A percentile compares a stretch with the other conserved stretches of the same genome.
phyloP scores from a whole-genome alignment of 78 protist species.

The Diacronema lutheri region DNA sequence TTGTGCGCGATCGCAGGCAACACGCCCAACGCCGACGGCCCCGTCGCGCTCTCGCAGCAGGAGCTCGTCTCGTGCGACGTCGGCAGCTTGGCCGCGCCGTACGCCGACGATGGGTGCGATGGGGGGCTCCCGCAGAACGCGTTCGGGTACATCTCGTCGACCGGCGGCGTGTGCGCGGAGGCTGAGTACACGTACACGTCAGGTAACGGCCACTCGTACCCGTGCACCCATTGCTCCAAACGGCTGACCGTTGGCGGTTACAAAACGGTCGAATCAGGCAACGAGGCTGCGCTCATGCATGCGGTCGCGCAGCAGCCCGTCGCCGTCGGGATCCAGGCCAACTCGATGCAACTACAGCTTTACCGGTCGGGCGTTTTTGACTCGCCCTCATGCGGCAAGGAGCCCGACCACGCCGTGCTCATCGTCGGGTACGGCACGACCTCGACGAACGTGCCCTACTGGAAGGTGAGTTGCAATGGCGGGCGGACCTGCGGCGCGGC shows the following conservation, averaged over 20 bases:
- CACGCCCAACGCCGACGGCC: no score
- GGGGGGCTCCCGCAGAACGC: slow-evolving; percentile 66
- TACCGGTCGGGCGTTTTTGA: slow-evolving; percentile 12
- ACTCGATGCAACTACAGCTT: neutral
- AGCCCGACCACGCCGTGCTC: slow-evolving; percentile 9
- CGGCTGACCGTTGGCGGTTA: no score
- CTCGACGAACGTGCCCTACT: no score
- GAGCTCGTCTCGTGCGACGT: no score
- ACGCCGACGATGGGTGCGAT: slow-evolving; percentile 42
- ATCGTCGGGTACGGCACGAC: slow-evolving; percentile 13
- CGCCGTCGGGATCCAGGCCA: neutral
- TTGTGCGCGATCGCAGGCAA: no score
- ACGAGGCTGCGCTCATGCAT: no score
- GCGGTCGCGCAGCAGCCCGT: neutral
- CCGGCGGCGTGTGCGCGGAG: slow-evolving; percentile 63
- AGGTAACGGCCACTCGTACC: neutral
- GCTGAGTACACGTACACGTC: slow-evolving; percentile 61
- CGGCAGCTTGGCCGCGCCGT: no score
- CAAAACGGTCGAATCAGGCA: no score
- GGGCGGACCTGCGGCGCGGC: no score
- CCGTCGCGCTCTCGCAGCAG: no score
- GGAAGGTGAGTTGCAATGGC: no score
- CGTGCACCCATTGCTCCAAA: neutral
- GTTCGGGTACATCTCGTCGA: slow-evolving; percentile 43
- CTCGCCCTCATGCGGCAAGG: neutral